These are phyloP conservation scores for Cordyceps sp. DNA, from an alignment of 2,329 filamentous ascomycete genomes.

Conservation along the genomic window DNA sequence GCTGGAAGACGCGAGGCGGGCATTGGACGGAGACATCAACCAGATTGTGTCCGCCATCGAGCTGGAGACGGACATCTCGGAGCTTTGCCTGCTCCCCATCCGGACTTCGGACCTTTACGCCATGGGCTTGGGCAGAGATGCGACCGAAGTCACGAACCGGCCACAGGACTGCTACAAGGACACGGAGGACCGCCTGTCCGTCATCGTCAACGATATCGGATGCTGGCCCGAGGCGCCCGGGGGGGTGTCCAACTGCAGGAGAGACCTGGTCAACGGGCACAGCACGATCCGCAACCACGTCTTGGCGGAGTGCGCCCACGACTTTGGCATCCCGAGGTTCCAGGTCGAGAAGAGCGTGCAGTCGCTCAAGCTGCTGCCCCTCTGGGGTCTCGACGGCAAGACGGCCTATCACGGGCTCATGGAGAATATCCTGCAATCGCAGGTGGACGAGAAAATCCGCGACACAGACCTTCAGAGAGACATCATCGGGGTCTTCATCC, in stretches of 20 bases:
- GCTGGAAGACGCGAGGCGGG: slow-evolving; percentile 22
- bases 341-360: slow-evolving; percentile 38
- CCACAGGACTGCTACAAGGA: slow-evolving; percentile 26
- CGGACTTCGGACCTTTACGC: slow-evolving; percentile 21
- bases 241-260: slow-evolving; percentile 36
- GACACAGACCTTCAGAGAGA: slow-evolving; percentile 22
- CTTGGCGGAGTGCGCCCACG: slow-evolving; percentile 35
- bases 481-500: slow-evolving; percentile 35
- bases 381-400: slow-evolving; percentile 36
- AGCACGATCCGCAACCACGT: slow-evolving; percentile 36
- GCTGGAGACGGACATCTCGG: slow-evolving; percentile 19
- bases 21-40: slow-evolving; percentile 20
- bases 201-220: slow-evolving; percentile 33
- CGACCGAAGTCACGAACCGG: slow-evolving; percentile 20
- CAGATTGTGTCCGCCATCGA: slow-evolving; percentile 20
- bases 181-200: slow-evolving; percentile 28
- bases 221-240: slow-evolving; percentile 36
- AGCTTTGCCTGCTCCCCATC: slow-evolving; percentile 20
- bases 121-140: slow-evolving; percentile 24
- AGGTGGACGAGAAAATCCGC: slow-evolving; percentile 28
- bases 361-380: slow-evolving; percentile 33
- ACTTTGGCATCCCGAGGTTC: slow-evolving; percentile 36
- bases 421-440: slow-evolving; percentile 32
- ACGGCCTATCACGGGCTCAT: slow-evolving; percentile 36
- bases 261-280: slow-evolving; percentile 36